Base-by-base conservation (phyloP, 805 yeast species). In the Sugiyamaella qingdaonensis region DNA sequence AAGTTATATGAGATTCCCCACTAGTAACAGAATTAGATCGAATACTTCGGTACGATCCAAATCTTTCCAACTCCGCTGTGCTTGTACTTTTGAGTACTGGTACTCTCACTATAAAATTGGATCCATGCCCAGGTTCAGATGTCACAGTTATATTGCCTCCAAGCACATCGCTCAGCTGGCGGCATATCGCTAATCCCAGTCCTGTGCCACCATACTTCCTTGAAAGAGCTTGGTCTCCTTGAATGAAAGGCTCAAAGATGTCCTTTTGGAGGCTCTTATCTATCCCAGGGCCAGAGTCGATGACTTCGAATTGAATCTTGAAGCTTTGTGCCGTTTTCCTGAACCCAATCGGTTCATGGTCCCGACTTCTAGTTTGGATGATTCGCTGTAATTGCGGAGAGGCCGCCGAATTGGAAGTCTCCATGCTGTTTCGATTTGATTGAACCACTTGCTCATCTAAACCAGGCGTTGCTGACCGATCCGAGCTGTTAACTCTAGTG, bases 181-280 rank as follows among this genome's bases (percentile, higher is more conserved):
- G 78, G 69, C 97, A 91, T 65, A 92, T 91, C 0, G 85, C 78
- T 48, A 92, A 76, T 0, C 99, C 99, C 43, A 92, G 75, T 4
- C 99, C 99, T 0, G 97, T 90, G 58, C 99, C 99, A 53, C 96
- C 96, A 65, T 87, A 85, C 47, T 91, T 87, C 66, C 96, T 78
- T 1, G 95, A 85, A 37, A 91, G 75, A 0, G 97, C 89, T 67
- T 89, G 96, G 64, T 92, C 98, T 48, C 98, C 98, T 70, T 92
- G 99, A 18, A 89, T 88, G 72, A 92, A 92, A 1, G 97, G 97
- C 64, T 92, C 97, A 69, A 92, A 92, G 0, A 92, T 92, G 54
- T 86, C 82, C 42, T 84, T 85, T 63, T 89, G 95, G 50, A 88
- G 71, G 0, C 82, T 79, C 21, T 84, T 81, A 37, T 86, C 90